Base-by-base conservation (phyloP, 192 early-diverging fungal species). In the Coemansia reversa region DNA sequence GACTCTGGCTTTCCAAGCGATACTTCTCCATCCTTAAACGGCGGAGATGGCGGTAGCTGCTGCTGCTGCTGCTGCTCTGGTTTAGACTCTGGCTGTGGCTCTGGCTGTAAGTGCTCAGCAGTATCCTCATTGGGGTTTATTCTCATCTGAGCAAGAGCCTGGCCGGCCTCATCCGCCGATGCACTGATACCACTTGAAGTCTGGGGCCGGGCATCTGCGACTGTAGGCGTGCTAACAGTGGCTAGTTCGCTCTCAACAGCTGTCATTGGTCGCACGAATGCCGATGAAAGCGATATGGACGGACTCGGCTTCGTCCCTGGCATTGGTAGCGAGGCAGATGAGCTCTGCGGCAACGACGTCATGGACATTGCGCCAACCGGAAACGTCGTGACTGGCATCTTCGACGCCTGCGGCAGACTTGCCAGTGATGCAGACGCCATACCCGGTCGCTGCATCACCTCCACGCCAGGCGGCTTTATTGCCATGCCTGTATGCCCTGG, bases 191-290 rank as follows among this genome's bases (percentile, higher is more conserved):
- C 47, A 9, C 63, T 49, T 18, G 35, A 28, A 18, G 25, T 32
- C 42, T 51, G 61, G 5, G n/a, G 20, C n/a, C 19, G 56, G 62
- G 9, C 47, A 52, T 24, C 16, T 27, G 25, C 50, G 24, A 20
- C 42, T n/a, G 48, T 45, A 23, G 58, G 0, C 25, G 63, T 39
- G 28, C 25, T 53, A 14, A 70, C 60, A 0, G 63, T 39, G 0
- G 76, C 60, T 60, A 74, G 53, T 18, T 74, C 76, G 3, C 33
- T 60, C 30, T 73, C 76, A 0, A 58, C 51, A 1, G 56, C 32
- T 1, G 67, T 55, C 30, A 59, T 42, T 7, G 75, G 75, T n/a
- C 69, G 75, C 18, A 55, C 65, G 62, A 67, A 65, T 4, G 65
- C 51, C 58, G 61, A 47, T 19, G 60, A 19, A 30, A 57, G 68